A percentile compares a stretch with the other conserved stretches of the same genome.
These are phyloP conservation scores for Solanum stenotomum DNA, from an alignment of 257 asterid genomes.

Conservation along the genomic window DNA sequence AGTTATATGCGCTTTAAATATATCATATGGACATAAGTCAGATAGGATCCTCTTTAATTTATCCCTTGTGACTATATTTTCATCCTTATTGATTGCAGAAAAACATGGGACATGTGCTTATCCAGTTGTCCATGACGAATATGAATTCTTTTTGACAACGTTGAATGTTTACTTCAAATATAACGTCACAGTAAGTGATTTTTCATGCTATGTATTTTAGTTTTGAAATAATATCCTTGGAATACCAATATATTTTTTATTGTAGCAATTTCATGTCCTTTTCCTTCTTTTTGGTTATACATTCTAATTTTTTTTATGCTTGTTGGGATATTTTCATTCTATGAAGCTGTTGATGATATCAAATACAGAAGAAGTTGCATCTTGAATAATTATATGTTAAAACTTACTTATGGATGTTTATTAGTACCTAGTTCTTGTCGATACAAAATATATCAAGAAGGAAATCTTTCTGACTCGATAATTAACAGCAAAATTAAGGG, in stretches of 20 bases:
- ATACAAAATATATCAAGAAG: background rate
- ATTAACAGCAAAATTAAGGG: background rate
- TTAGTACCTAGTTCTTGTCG: background rate
- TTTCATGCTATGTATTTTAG: background rate
- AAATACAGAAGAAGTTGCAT: background rate
- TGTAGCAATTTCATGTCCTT: background rate
- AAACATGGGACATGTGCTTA: slow-evolving; percentile 90
- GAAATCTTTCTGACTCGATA: background rate
- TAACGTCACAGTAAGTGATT: slow-evolving; percentile 60
- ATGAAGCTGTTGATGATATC: background rate
- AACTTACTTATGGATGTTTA: background rate
- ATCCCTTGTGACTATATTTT: background rate
- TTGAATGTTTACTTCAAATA: slow-evolving; percentile 77
- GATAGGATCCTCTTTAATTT: background rate
- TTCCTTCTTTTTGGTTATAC: background rate
- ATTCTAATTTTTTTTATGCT: background rate
- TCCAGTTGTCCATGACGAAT: slow-evolving; percentile 65
- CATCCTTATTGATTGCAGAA: slow-evolving; percentile 34
- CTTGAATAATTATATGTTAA: background rate
- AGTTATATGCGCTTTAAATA: background rate
- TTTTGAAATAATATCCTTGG: background rate
- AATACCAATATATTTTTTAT: background rate
- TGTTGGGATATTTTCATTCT: background rate
- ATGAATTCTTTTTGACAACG: slow-evolving; percentile 60
- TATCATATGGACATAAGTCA: background rate